Percentiles rank a stretch among this genome's conserved stretches.
These are phyloP conservation scores for Jatropha podagrica DNA, from an alignment of 441 rosid genomes.

Conservation along the genomic window DNA sequence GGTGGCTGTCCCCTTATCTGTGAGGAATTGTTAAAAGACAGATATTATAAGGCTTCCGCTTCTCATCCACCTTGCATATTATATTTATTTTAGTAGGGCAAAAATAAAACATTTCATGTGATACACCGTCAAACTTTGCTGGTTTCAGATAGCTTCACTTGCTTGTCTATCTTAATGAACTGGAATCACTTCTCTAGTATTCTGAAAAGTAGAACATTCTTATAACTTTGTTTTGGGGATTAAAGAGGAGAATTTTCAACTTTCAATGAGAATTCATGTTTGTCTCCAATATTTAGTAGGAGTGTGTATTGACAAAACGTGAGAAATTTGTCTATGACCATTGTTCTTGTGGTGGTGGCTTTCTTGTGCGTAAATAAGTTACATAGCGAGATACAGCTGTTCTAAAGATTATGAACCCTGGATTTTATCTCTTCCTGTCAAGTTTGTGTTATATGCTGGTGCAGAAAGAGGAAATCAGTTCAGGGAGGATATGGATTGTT, in stretches of 20 bases:
- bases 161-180: background rate
- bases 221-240: background rate
- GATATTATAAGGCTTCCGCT: background rate
- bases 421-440: background rate
- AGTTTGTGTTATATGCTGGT: background rate
- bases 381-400: background rate
- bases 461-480: background rate
- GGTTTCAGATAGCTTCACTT: background rate
- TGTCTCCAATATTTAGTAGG: background rate
- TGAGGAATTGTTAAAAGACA: background rate
- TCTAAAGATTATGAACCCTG: background rate
- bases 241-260: background rate
- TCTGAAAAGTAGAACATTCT: background rate
- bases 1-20: background rate
- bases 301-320: background rate
- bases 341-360: background rate
- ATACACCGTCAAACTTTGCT: background rate
- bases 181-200: background rate
- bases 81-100: background rate
- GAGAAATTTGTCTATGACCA: background rate
- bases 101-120: background rate
- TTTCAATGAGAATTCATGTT: background rate
- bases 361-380: background rate
- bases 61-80: background rate
- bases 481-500: background rate